A percentile compares a stretch with the other conserved stretches of the same genome.
Evolutionary conservation across 1,284 basidiomycete genomes (phyloP).

Genomic region (Hypsizygus ulmarius): DNA sequence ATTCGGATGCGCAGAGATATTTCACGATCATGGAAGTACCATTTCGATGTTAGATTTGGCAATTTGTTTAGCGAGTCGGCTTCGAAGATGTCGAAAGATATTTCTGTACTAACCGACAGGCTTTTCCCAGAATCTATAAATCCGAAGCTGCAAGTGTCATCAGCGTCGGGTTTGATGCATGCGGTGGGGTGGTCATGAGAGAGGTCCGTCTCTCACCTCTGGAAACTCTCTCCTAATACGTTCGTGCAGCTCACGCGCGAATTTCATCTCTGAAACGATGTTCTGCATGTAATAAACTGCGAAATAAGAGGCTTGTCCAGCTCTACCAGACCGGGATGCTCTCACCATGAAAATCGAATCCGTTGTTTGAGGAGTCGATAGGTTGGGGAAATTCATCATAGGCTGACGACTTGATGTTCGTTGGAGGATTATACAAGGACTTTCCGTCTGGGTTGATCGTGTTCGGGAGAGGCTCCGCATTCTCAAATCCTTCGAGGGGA

Average conservation of each 20-base stretch:
- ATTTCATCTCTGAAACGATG: constrained; percentile 44
- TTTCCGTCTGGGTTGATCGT: constrained; percentile 56
- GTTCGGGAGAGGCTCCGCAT: constrained; percentile 47
- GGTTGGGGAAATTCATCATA: constrained; percentile 56
- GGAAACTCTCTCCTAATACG: constrained; percentile 68
- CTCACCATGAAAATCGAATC: constrained; percentile 69
- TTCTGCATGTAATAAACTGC: constrained; percentile 63
- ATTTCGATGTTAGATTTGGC: not conserved
- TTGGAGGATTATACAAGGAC: constrained; percentile 48
- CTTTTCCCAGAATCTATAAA: constrained; percentile 63
- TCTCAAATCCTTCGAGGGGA: constrained; percentile 45
- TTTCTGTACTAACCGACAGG: constrained; percentile 53
- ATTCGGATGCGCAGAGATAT: no score
- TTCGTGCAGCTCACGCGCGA: constrained; percentile 61
- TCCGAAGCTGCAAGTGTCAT: constrained; percentile 48
- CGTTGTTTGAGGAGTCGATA: constrained; percentile 51
- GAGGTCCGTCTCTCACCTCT: constrained; percentile 42
- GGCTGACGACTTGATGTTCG: constrained; percentile 37
- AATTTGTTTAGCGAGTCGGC: no score
- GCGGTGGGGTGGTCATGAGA: not conserved
- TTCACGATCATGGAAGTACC: no score
- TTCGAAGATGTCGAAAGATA: not conserved
- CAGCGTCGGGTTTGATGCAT: not conserved
- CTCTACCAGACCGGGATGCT: not conserved
- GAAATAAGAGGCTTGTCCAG: not conserved